Percentiles rank a stretch among this genome's conserved stretches.
These are phyloP conservation scores for Blastosporella zonata DNA, from an alignment of 1,284 basidiomycete genomes.

Conservation along the genomic window DNA sequence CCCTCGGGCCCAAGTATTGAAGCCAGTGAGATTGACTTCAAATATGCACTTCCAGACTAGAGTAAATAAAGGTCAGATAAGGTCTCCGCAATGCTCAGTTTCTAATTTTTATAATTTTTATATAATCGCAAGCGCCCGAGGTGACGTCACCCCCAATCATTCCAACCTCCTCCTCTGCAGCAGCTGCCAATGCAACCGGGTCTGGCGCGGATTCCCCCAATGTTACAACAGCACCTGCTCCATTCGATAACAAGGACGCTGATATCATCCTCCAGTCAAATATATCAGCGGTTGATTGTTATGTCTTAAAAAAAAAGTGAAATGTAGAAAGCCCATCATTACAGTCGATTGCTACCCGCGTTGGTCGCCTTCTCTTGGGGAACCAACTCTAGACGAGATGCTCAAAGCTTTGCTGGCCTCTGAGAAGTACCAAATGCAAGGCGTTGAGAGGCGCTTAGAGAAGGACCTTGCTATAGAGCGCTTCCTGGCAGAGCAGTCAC, in stretches of 20 bases:
- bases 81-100: no score
- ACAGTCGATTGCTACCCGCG: constrained; percentile 20
- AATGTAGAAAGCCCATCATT: constrained; percentile 29
- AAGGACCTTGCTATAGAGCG: constrained; percentile 20
- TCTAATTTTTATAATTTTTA: no score
- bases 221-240: not conserved
- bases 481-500: constrained; percentile 27
- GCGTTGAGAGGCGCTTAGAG: constrained; percentile 19
- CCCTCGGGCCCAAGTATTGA: not conserved
- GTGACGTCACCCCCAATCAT: no score
- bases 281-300: constrained; percentile 35
- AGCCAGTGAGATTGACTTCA: no score
- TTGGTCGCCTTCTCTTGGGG: not conserved
- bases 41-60: no score
- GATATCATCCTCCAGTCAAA: constrained; percentile 40
- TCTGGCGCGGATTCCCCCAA: no score
- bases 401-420: constrained; percentile 3
- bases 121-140: no score
- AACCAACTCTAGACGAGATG: constrained; percentile 5
- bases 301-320: constrained; percentile 33
- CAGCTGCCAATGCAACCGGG: no score
- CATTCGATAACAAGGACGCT: constrained; percentile 29
- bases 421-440: constrained; percentile 1
- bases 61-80: no score
- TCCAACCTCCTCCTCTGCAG: no score